Conservation (phyloP, 495 filamentous ascomycete species). For the Immersiella caudata region DNA sequence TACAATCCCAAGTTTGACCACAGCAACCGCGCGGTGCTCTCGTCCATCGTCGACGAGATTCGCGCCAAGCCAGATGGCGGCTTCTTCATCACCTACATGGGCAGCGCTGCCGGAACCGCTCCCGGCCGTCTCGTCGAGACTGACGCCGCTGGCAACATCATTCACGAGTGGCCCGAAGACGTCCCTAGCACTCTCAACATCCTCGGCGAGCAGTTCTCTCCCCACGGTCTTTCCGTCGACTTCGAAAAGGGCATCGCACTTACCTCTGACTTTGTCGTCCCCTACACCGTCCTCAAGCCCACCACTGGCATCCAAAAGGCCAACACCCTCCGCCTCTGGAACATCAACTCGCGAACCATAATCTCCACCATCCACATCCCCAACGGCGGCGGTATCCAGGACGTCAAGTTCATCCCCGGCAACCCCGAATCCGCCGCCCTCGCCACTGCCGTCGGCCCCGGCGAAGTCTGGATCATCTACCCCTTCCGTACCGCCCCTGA, state of each 20-base stretch:
- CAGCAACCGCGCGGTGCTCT: conserved; percentile 58
- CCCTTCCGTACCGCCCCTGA: conserved; percentile 56
- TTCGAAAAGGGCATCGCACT: conserved; percentile 59
- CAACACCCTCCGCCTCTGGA: conserved; percentile 63
- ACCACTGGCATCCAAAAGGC: conserved; percentile 54
- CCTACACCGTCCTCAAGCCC: conserved; percentile 62
- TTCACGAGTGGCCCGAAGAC: conserved; percentile 63
- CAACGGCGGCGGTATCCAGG: conserved; percentile 62
- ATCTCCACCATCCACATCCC: conserved; percentile 65
- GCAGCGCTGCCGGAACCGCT: conserved; percentile 56
- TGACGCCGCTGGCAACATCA: conserved; percentile 62
- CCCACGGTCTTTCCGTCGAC: conserved; percentile 63
- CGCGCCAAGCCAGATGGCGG: conserved; percentile 65
- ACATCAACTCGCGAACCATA: conserved; percentile 54
- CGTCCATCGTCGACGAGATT: conserved; percentile 65
- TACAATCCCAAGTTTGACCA: conserved; percentile 62
- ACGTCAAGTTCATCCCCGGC: conserved; percentile 67
- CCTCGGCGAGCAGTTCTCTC: conserved; percentile 61
- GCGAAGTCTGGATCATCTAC: conserved; percentile 68
- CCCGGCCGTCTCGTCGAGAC: conserved; percentile 62
- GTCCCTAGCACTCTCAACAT: conserved; percentile 54
- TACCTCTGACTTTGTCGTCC: conserved; percentile 66
- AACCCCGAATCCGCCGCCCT: conserved; percentile 62
- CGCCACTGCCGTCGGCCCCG: conserved; percentile 63
- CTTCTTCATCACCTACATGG: conserved; percentile 62